Conservation (phyloP, 2,329 filamentous ascomycete genomes). For the Alternaria consortialis region DNA sequence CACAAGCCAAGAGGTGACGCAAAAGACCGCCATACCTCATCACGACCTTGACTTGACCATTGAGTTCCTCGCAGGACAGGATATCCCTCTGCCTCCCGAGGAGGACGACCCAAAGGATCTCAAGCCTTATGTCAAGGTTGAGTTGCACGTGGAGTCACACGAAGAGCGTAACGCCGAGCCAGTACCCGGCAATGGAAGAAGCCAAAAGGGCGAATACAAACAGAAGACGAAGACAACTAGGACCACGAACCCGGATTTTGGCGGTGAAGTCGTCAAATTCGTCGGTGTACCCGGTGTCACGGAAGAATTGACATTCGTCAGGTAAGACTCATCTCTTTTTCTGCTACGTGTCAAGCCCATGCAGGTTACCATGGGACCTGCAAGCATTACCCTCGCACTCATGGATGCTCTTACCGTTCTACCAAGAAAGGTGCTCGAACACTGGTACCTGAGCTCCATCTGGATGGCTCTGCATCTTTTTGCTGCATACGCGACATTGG, state of each 20-base stretch:
- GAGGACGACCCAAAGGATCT: slow-evolving; percentile 67
- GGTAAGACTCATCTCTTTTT: slow-evolving; percentile 48
- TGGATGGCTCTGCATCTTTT: not conserved
- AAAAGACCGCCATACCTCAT: slow-evolving; percentile 59
- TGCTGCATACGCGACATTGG: slow-evolving; percentile 1
- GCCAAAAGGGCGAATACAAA: slow-evolving; percentile 63
- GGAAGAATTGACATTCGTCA: slow-evolving; percentile 59
- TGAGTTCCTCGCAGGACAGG: slow-evolving; percentile 78
- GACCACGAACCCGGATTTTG: slow-evolving; percentile 56
- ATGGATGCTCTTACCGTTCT: not conserved
- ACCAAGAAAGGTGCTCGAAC: not conserved
- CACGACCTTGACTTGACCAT: slow-evolving; percentile 73
- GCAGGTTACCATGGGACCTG: slow-evolving; percentile 7
- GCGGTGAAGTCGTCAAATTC: slow-evolving; percentile 56
- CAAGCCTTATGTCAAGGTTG: slow-evolving; percentile 78
- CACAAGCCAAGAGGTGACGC: slow-evolving; percentile 43
- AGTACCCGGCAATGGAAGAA: slow-evolving; percentile 58
- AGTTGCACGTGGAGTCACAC: slow-evolving; percentile 80
- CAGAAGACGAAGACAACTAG: slow-evolving; percentile 56
- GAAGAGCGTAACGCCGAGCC: slow-evolving; percentile 56
- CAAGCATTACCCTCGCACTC: slow-evolving; percentile 1
- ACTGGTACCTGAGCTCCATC: not conserved
- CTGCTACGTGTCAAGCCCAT: slow-evolving; percentile 8
- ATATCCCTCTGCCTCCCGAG: slow-evolving; percentile 71
- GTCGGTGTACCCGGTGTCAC: slow-evolving; percentile 54